Percentiles rank a stretch among this genome's conserved stretches.
These are phyloP conservation scores for Wallemia mellicola DNA, from an alignment of 1,284 basidiomycete species.

Conservation along the genomic window DNA sequence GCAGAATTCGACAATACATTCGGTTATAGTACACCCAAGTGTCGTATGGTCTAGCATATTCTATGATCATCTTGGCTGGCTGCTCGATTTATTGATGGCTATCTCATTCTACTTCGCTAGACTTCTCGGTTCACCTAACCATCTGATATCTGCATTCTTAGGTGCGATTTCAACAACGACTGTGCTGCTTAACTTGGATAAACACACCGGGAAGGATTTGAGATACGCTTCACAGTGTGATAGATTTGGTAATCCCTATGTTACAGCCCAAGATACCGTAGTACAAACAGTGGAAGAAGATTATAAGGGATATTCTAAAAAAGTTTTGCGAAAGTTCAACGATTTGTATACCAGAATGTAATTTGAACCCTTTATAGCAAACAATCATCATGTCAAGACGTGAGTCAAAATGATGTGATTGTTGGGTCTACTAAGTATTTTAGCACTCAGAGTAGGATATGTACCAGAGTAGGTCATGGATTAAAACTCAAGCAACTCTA, in stretches of 20 bases:
- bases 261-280: slow-evolving; percentile 11
- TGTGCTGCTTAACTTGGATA: slow-evolving; percentile 1
- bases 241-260: slow-evolving; percentile 24
- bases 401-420: too few species aligned
- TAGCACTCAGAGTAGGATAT: neutral
- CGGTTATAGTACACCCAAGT: slow-evolving; percentile 42
- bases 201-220: neutral
- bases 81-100: slow-evolving; percentile 26
- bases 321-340: neutral
- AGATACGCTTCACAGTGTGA: slow-evolving; percentile 28
- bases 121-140: slow-evolving; percentile 27
- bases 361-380: too few species aligned
- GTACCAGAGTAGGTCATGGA: neutral
- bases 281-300: neutral
- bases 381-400: too few species aligned
- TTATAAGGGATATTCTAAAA: neutral
- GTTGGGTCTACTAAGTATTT: too few species aligned
- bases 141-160: slow-evolving; percentile 28
- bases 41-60: slow-evolving; percentile 37
- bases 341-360: too few species aligned
- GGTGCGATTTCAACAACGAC: slow-evolving; percentile 27
- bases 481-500: too few species aligned
- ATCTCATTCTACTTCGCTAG: slow-evolving; percentile 38
- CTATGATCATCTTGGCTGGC: slow-evolving; percentile 20
- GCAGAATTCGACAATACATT: slow-evolving; percentile 18